phyloP scores from a whole-genome alignment of 2,329 filamentous ascomycete species.

The Hortaea werneckii region DNA sequence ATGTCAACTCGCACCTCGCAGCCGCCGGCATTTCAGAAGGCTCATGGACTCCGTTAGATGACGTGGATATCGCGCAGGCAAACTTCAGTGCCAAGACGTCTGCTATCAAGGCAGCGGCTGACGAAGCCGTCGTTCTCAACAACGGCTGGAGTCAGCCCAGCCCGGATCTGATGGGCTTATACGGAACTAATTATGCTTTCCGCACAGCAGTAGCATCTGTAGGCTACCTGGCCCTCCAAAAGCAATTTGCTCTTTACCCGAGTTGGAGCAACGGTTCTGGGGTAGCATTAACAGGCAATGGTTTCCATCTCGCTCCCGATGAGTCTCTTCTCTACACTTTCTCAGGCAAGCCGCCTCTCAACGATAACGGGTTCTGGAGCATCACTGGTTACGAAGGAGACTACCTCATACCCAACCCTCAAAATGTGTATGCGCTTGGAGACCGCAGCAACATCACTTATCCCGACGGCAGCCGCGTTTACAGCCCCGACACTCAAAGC shows the following conservation, averaged over 20 bases:
- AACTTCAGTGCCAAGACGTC: not conserved
- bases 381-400: conserved; percentile 10
- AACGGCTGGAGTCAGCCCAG: conserved; percentile 8
- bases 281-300: not conserved
- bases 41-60: not conserved
- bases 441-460: conserved; percentile 12
- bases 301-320: conserved; percentile 1
- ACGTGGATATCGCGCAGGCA: not conserved
- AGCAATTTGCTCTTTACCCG: conserved; percentile 10
- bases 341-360: conserved; percentile 7
- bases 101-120: conserved; percentile 2
- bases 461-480: conserved; percentile 7
- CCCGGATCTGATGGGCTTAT: conserved; percentile 5
- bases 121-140: conserved; percentile 5
- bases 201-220: conserved; percentile 5
- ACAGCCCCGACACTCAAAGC: not conserved
- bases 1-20: not conserved
- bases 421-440: conserved; percentile 9
- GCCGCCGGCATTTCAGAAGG: not conserved
- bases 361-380: conserved; percentile 11
- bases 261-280: conserved; percentile 6
- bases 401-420: conserved; percentile 10
- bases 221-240: conserved; percentile 8
- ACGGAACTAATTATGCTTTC: conserved; percentile 7
- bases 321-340: conserved; percentile 13